Evolutionary conservation across 441 rosid genomes (phyloP), one percentile per base, ranked within the genome.

Genomic region (Brassica hybrid): DNA sequence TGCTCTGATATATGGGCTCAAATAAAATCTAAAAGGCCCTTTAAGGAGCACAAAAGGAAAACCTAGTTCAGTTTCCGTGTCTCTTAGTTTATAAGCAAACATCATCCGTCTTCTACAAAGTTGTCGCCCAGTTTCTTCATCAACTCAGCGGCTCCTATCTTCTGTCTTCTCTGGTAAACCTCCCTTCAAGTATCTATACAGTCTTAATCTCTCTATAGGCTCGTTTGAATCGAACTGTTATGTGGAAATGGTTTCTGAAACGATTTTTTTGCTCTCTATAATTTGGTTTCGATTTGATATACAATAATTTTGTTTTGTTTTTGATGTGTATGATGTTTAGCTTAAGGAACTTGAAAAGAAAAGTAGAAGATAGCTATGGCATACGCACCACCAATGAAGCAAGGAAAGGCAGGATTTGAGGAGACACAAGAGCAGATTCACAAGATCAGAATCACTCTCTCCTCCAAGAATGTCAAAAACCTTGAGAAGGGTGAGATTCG

Each of bases 331-430:
- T 8, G 12, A 16, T 6, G 17, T 13, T 17, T 3, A 48, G n/a
- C n/a, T 32, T 11, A 68, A 38, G 9, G 12, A 18, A 65, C 59
- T 54, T 54, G 59, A 16, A 54, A 17, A 34, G 21, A 65, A 6
- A 36, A n/a, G 52, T 38, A 11, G 19, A n/a, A 38, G 8, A 11
- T 17, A 65, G 23, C 43, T 6, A 64, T 65, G 69, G 69, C 69
- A 0, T 65, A 65, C 7, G 88, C 86, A 75, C 86, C 61, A 57
- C 25, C 69, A 27, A 65, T 65, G 69, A 65, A 65, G 56, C 69
- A 48, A 6, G 69, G 18, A 2, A 65, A 65, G 25, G 6, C 69
- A 8, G 69, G 69, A 38, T 41, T 65, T 1, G 69, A 65, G 56
- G 69, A 65, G 18, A 0, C 69, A 0, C 32, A 38, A 7, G 69